Conservation (phyloP, 2,329 filamentous ascomycete genomes). For the Mycosphaerella arachidis region DNA sequence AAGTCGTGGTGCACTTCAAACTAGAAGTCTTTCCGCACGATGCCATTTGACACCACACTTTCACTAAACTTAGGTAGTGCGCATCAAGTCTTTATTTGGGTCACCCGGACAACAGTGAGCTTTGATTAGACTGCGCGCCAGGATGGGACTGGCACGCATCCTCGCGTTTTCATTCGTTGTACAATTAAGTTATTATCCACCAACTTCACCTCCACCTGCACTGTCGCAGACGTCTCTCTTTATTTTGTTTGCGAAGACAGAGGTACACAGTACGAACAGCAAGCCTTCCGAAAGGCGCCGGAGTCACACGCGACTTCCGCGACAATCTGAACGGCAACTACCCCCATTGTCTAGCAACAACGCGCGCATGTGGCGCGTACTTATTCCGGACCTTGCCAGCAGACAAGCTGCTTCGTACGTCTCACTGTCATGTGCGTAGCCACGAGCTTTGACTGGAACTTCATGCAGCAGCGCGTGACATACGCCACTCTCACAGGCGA, state of each 20-base stretch:
- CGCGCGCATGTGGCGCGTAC: background rate
- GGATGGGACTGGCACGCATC: too few relatives aligned
- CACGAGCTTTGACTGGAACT: background rate
- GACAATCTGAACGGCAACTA: background rate
- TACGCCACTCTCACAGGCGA: background rate
- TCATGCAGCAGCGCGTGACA: background rate
- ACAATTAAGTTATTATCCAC: background rate
- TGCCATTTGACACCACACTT: too few relatives aligned
- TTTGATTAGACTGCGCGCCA: too few relatives aligned
- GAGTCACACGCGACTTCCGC: background rate
- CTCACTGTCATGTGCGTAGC: background rate
- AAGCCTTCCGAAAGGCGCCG: background rate
- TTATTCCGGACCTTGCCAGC: background rate
- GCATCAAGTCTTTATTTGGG: too few relatives aligned
- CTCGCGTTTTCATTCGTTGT: too few relatives aligned
- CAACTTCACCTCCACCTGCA: background rate
- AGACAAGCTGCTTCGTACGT: background rate
- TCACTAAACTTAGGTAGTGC: too few relatives aligned
- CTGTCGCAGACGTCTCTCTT: background rate
- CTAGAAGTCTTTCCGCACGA: too few relatives aligned
- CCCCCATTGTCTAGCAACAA: background rate
- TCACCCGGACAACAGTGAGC: too few relatives aligned
- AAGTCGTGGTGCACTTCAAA: too few relatives aligned
- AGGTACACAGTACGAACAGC: background rate
- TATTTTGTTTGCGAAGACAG: background rate